Evolutionary conservation across 257 asterid species (phyloP).

Genomic region (Oldenlandia corymbosa): DNA sequence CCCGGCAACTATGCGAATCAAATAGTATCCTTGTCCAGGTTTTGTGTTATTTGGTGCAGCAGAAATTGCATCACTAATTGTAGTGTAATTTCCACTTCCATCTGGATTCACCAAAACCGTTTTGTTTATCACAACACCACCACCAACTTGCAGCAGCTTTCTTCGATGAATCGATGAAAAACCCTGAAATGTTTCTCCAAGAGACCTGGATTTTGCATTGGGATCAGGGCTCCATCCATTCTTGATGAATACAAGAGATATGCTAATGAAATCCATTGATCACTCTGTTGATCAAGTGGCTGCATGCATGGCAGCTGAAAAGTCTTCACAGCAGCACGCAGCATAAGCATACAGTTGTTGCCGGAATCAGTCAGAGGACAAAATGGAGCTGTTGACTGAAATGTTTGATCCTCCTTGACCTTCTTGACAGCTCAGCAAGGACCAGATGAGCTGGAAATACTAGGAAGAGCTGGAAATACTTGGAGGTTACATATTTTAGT

Average conservation of each 20-base stretch:
- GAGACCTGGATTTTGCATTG: neutral
- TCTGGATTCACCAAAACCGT: constrained; percentile 30
- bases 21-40: constrained; percentile 19
- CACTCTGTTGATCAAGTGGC: too few species aligned
- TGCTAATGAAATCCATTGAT: too few species aligned
- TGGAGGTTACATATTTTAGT: too few species aligned
- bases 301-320: too few species aligned
- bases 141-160: constrained; percentile 10
- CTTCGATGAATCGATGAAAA: constrained; percentile 10
- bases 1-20: constrained; percentile 31
- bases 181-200: neutral
- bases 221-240: constrained; percentile 21
- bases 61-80: constrained; percentile 23
- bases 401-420: too few species aligned
- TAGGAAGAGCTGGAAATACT: too few species aligned
- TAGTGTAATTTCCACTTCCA: constrained; percentile 29
- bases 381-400: too few species aligned
- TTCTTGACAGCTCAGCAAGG: too few species aligned
- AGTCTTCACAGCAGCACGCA: too few species aligned
- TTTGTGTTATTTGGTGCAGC: constrained; percentile 23
- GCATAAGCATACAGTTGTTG: too few species aligned
- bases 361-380: too few species aligned
- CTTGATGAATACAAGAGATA: constrained; percentile 29
- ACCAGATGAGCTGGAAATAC: too few species aligned
- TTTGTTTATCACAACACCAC: constrained; percentile 19